Percentiles rank a stretch among this genome's conserved stretches.
Evolutionary conservation across 306 rosid genomes (phyloP).

Genomic region (Sechiopsis laciniata): DNA sequence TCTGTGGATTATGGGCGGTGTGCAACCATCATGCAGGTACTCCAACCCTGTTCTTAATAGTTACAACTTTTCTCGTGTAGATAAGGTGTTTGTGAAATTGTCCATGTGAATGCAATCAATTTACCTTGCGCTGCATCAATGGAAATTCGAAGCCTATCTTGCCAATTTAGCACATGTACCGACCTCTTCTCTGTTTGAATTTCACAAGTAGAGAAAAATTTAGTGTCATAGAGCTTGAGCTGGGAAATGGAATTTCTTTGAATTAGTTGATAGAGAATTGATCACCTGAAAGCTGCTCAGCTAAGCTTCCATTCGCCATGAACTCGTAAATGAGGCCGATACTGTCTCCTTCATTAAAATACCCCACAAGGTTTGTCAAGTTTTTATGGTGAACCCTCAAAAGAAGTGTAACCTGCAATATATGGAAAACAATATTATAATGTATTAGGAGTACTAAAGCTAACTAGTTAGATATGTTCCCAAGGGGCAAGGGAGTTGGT

Average conservation of each 20-base stretch:
- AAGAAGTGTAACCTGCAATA: conserved; percentile 38
- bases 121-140: conserved; percentile 31
- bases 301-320: conserved; percentile 28
- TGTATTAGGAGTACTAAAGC: no score
- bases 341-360: conserved; percentile 27
- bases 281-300: not conserved
- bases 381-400: conserved; percentile 41
- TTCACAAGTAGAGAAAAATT: no score
- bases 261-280: not conserved
- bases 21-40: conserved; percentile 39
- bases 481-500: no score
- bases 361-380: conserved; percentile 31
- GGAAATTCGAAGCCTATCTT: conserved; percentile 32
- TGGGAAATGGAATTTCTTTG: no score
- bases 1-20: conserved; percentile 35
- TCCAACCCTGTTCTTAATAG: conserved; percentile 29
- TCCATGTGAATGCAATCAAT: not conserved
- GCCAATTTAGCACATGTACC: conserved; percentile 31
- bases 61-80: no score
- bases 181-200: not conserved
- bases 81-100: not conserved
- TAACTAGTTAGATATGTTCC: no score
- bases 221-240: no score
- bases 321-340: conserved; percentile 19
- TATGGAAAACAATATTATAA: no score